Base-by-base conservation (phyloP, 306 rosid species). In the Citrullus mucosospermus region DNA sequence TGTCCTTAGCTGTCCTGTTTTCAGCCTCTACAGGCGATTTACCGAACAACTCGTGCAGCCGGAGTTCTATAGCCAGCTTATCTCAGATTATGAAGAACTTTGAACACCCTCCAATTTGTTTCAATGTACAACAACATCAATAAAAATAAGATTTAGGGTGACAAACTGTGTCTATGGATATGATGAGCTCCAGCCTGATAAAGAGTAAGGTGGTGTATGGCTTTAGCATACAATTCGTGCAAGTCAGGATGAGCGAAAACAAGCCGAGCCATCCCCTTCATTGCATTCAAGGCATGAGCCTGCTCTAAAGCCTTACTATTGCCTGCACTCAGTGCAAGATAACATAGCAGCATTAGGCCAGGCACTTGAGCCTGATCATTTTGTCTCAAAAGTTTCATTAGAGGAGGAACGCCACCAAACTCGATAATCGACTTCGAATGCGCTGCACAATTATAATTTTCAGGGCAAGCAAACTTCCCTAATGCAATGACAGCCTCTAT, bases 301-400 rank as follows among this genome's bases (percentile, higher is more conserved):
- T 92, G 90, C 84, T 90, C 97, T 72, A 94, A 91, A 83, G 89
- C 88, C 88, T 87, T 88, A 82, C 91, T 92, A 70, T 90, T 86
- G 15, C 97, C 97, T n/a, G 85, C 93, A 57, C 86, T 79, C 78
- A 89, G 66, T 10, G 97, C 91, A 38, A 94, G 92, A 81, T 89
- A 86, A 80, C 96, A 91, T 6, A 94, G 91, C 17, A 94, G 80
- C 54, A 74, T 81, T 1, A 85, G 32, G 66, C 88, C 88, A 56
- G 78, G 88, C 73, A 83, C 68, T 71, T 89, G 90, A 51, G 90
- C 88, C 8, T 14, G 77, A 28, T 86, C 88, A 34, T 82, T 90
- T 63, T 17, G 13, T 84, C 65, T 77, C 54, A 92, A 77, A 81
- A 92, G 77, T 25, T 53, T 86, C 93, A 87, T 90, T 78, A 94